Conservation (phyloP, 1,284 basidiomycete genomes). For the Sanguinoderma infundibulare region DNA sequence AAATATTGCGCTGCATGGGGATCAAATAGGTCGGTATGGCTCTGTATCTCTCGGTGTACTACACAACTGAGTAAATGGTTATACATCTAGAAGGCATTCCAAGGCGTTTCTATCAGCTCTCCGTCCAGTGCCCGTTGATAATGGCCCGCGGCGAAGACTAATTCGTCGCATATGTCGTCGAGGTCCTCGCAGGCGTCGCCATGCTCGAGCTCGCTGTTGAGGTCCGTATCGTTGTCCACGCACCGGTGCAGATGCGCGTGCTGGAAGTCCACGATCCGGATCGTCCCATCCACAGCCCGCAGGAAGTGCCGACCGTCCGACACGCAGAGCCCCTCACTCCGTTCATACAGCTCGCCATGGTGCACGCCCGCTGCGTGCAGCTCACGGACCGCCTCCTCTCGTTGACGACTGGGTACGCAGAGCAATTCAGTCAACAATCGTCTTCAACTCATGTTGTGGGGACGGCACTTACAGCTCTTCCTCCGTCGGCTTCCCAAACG, state of each 20-base stretch:
- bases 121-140: slow-evolving; percentile 4
- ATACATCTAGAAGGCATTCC: slow-evolving; percentile 7
- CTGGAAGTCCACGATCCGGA: slow-evolving; percentile 44
- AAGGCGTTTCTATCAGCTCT: not conserved
- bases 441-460: too few relatives aligned
- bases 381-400: slow-evolving; percentile 37
- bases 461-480: slow-evolving; percentile 15
- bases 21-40: too few relatives aligned
- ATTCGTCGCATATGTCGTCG: slow-evolving; percentile 3
- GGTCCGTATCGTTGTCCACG: not conserved
- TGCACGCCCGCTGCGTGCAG: slow-evolving; percentile 41
- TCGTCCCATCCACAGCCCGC: slow-evolving; percentile 26
- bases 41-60: not conserved
- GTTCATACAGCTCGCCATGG: slow-evolving; percentile 38
- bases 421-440: slow-evolving; percentile 9
- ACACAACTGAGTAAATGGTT: not conserved
- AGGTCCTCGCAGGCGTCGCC: not conserved
- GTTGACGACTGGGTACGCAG: slow-evolving; percentile 32
- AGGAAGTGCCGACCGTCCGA: slow-evolving; percentile 37
- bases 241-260: slow-evolving; percentile 12
- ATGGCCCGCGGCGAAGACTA: slow-evolving; percentile 7
- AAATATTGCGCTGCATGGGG: too few relatives aligned
- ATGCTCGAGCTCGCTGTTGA: not conserved
- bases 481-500: slow-evolving; percentile 8
- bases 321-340: slow-evolving; percentile 36